A percentile compares a stretch with the other conserved stretches of the same genome.
Conservation (phyloP, 192 early-diverging fungal genomes). For the Thamnidium elegans region DNA sequence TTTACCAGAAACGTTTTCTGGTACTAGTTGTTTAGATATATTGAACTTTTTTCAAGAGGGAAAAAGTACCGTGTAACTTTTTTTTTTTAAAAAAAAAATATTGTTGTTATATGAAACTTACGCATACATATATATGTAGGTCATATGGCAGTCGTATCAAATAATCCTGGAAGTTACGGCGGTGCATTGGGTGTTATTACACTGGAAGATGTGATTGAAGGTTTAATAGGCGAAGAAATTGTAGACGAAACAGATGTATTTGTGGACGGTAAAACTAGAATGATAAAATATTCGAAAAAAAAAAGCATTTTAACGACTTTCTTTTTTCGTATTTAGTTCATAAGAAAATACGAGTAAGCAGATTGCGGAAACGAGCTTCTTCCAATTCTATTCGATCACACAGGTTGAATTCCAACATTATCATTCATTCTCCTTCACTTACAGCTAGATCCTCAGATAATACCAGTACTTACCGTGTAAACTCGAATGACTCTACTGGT, state of each 20-base stretch:
- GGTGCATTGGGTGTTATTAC: slow-evolving; percentile 72
- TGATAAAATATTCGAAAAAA: neutral
- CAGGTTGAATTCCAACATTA: too few relatives aligned
- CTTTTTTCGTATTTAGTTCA: too few relatives aligned
- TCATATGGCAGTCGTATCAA: slow-evolving; percentile 71
- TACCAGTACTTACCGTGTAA: too few relatives aligned
- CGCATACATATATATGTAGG: slow-evolving; percentile 18
- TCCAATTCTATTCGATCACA: too few relatives aligned
- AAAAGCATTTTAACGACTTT: neutral
- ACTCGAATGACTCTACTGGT: too few relatives aligned
- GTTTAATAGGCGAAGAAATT: slow-evolving; percentile 66
- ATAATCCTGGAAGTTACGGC: slow-evolving; percentile 47
- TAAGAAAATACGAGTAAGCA: too few relatives aligned
- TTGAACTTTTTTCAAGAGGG: slow-evolving; percentile 84
- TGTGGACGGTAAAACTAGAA: slow-evolving; percentile 17
- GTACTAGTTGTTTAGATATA: slow-evolving; percentile 68
- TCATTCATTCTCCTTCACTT: too few relatives aligned
- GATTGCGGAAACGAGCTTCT: too few relatives aligned
- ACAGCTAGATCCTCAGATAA: too few relatives aligned
- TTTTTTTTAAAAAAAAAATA: too few relatives aligned
- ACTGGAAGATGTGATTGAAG: slow-evolving; percentile 82
- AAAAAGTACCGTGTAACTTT: slow-evolving; percentile 43
- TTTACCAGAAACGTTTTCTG: slow-evolving; percentile 51
- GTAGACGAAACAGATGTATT: slow-evolving; percentile 31
- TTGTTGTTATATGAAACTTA: neutral